phyloP scores from a whole-genome alignment of 208 protist species.

The Acanthamoeba rhysodes region DNA sequence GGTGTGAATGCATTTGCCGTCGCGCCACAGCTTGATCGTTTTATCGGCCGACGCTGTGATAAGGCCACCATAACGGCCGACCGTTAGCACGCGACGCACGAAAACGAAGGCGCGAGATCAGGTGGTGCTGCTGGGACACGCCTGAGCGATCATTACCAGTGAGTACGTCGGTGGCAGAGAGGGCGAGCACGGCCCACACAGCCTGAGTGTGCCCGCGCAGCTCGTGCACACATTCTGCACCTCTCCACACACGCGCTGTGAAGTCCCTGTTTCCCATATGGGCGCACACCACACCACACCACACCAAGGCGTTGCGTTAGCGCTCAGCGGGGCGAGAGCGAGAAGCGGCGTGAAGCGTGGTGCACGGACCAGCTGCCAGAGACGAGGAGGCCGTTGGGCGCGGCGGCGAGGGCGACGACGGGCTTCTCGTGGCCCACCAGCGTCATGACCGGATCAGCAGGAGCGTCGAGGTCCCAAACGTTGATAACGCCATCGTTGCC shows the following conservation, averaged over 20 bases:
- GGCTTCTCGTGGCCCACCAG: conserved; percentile 82
- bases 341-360: background rate
- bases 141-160: background rate
- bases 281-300: background rate
- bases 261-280: background rate
- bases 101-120: background rate
- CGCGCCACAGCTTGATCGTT: conserved; percentile 82
- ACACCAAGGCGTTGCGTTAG: background rate
- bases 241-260: conserved; percentile 82
- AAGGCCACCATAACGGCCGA: too few relatives aligned
- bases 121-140: background rate
- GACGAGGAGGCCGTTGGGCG: conserved; percentile 78
- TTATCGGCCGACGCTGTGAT: conserved; percentile 82
- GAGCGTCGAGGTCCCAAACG: conserved; percentile 62
- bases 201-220: conserved; percentile 82
- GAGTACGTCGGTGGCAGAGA: conserved; percentile 80
- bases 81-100: too few relatives aligned
- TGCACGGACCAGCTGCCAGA: conserved; percentile 83
- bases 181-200: conserved; percentile 82
- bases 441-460: conserved; percentile 42
- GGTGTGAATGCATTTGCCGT: conserved; percentile 36
- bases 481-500: conserved; percentile 82
- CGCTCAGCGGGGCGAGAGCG: background rate
- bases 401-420: conserved; percentile 76
- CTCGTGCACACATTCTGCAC: conserved; percentile 69